phyloP scores from a whole-genome alignment of 345 rosid species.

The Populus davidiana region DNA sequence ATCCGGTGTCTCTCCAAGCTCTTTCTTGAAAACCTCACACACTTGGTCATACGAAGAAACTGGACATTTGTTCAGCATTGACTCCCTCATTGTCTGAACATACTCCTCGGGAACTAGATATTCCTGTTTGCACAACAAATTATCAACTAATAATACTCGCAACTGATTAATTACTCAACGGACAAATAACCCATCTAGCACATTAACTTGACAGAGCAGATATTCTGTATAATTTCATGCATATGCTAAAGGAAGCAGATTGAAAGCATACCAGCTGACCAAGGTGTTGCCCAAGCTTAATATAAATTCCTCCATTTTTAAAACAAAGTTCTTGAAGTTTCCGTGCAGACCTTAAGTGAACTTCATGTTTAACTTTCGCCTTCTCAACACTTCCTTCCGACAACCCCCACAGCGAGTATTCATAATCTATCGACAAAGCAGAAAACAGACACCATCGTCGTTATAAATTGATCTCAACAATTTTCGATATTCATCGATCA shows the following conservation, averaged over 20 bases:
- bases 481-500: neutral
- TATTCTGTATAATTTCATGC: neutral
- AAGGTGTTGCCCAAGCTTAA: slow-evolving; percentile 93
- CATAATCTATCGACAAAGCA: slow-evolving; percentile 55
- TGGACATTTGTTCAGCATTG: slow-evolving; percentile 92
- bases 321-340: slow-evolving; percentile 93
- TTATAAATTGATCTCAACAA: neutral
- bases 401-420: slow-evolving; percentile 74
- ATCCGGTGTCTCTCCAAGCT: slow-evolving; percentile 83
- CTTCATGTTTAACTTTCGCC: slow-evolving; percentile 68
- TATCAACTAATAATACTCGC: neutral
- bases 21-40: slow-evolving; percentile 79
- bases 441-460: neutral
- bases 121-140: slow-evolving; percentile 42
- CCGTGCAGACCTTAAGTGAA: slow-evolving; percentile 81
- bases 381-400: slow-evolving; percentile 80
- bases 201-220: neutral
- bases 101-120: slow-evolving; percentile 85
- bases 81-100: slow-evolving; percentile 75
- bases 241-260: slow-evolving; percentile 13
- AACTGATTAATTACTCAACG: neutral
- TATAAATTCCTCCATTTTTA: slow-evolving; percentile 87
- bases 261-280: slow-evolving; percentile 72
- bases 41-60: slow-evolving; percentile 94
- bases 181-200: slow-evolving; percentile 4